phyloP scores from a whole-genome alignment of 306 rosid genomes.

The Prosopis cineraria region DNA sequence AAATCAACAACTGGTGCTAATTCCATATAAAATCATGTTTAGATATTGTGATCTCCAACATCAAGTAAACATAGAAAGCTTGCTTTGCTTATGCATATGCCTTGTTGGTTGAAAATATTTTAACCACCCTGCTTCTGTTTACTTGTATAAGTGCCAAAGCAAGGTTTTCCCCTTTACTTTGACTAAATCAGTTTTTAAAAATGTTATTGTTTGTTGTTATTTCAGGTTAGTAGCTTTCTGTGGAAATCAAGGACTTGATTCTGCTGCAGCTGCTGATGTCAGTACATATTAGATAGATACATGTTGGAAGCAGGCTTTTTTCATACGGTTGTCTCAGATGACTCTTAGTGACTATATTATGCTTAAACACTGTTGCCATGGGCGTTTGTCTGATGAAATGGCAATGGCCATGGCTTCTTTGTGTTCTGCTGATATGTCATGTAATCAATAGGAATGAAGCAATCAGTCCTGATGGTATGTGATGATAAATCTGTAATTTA shows the following conservation, averaged over 20 bases:
- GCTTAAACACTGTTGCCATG: constrained; percentile 75
- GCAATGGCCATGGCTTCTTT: constrained; percentile 71
- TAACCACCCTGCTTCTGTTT: background rate
- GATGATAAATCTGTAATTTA: background rate
- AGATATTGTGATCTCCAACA: background rate
- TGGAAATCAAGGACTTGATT: constrained; percentile 36
- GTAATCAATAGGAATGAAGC: constrained; percentile 48
- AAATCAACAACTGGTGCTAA: background rate
- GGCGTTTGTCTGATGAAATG: constrained; percentile 68
- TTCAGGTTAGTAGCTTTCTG: constrained; percentile 21
- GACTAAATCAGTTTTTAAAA: constrained; percentile 3
- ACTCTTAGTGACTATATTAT: constrained; percentile 53
- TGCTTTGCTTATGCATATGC: background rate
- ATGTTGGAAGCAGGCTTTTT: constrained; percentile 56
- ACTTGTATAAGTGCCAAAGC: background rate
- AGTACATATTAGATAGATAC: constrained; percentile 39
- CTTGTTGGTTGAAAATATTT: constrained; percentile 5
- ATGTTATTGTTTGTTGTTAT: constrained; percentile 21
- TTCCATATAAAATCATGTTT: background rate
- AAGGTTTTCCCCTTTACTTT: background rate
- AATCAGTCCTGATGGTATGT: constrained; percentile 82
- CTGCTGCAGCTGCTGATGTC: constrained; percentile 50
- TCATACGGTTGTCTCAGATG: constrained; percentile 60
- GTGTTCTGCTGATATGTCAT: constrained; percentile 42
- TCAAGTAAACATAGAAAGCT: background rate